Percentiles rank a stretch among this genome's conserved stretches.
These are phyloP conservation scores for Acanthamoeba culbertsoni DNA, from an alignment of 208 protist genomes.

Conservation along the genomic window DNA sequence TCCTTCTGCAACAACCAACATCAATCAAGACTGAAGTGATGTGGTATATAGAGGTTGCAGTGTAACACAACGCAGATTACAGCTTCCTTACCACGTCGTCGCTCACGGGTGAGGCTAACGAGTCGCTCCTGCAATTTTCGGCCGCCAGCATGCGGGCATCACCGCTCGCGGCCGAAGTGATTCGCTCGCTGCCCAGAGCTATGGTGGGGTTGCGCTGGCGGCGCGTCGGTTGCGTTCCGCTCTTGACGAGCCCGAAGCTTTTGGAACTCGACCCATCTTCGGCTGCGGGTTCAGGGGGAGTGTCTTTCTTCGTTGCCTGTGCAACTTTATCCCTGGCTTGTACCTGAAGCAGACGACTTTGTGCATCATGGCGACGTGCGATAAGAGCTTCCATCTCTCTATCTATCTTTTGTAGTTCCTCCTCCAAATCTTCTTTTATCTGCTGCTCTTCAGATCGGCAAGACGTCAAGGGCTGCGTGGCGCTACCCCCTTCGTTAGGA, in stretches of 20 bases:
- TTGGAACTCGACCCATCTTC: background rate
- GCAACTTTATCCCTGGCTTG: background rate
- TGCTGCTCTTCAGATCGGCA: background rate
- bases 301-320: background rate
- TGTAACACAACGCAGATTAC: background rate
- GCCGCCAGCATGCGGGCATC: no score
- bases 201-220: constrained; percentile 8
- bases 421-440: background rate
- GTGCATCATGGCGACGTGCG: background rate
- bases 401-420: background rate
- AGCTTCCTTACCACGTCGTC: background rate
- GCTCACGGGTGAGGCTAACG: background rate
- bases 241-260: background rate
- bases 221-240: background rate
- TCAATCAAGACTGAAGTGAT: no score
- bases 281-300: background rate
- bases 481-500: background rate
- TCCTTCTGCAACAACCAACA: background rate
- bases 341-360: background rate
- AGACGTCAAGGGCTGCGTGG: background rate
- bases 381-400: background rate
- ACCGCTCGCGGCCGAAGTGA: background rate
- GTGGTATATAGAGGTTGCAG: no score
- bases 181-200: background rate
- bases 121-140: no score